Conservation (phyloP, 768 basidiomycete genomes). For the Kwoniella bestiolae region DNA sequence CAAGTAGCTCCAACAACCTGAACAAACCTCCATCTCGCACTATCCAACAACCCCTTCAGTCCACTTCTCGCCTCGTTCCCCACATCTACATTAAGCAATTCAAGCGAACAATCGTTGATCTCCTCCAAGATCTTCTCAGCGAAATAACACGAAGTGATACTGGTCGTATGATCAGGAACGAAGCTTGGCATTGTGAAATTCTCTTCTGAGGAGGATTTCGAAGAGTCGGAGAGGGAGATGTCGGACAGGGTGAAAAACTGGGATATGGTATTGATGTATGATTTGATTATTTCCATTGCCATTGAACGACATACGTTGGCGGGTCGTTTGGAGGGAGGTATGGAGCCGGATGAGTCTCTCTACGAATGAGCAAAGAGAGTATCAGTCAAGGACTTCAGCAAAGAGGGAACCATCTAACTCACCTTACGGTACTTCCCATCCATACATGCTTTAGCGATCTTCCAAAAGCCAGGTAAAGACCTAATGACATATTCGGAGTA, state of each 20-base stretch:
- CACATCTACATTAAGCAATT: slow-evolving; percentile 78
- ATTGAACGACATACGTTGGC: slow-evolving; percentile 81
- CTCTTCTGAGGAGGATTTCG: slow-evolving; percentile 45
- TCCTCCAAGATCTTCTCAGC: slow-evolving; percentile 79
- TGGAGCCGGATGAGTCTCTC: slow-evolving; percentile 41
- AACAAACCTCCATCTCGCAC: slow-evolving; percentile 82
- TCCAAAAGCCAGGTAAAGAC: slow-evolving; percentile 92
- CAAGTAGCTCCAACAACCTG: slow-evolving; percentile 78
- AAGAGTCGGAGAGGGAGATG: slow-evolving; percentile 69
- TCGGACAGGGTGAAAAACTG: slow-evolving; percentile 85
- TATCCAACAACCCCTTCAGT: slow-evolving; percentile 76
- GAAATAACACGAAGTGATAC: slow-evolving; percentile 80
- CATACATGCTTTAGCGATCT: slow-evolving; percentile 84
- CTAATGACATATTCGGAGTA: slow-evolving; percentile 82
- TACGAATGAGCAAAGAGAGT: slow-evolving; percentile 11
- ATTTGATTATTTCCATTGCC: slow-evolving; percentile 82
- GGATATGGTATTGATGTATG: slow-evolving; percentile 81
- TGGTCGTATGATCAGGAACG: slow-evolving; percentile 67
- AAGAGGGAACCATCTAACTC: too few relatives aligned
- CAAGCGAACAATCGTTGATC: slow-evolving; percentile 81
- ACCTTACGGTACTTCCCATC: slow-evolving; percentile 94
- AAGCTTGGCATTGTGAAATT: slow-evolving; percentile 66
- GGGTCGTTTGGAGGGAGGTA: slow-evolving; percentile 69
- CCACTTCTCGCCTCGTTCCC: slow-evolving; percentile 67
- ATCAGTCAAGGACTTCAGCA: not conserved